These are phyloP conservation scores for Neurospora sp. DNA, from an alignment of 2,329 filamentous ascomycete genomes.

Conservation along the genomic window DNA sequence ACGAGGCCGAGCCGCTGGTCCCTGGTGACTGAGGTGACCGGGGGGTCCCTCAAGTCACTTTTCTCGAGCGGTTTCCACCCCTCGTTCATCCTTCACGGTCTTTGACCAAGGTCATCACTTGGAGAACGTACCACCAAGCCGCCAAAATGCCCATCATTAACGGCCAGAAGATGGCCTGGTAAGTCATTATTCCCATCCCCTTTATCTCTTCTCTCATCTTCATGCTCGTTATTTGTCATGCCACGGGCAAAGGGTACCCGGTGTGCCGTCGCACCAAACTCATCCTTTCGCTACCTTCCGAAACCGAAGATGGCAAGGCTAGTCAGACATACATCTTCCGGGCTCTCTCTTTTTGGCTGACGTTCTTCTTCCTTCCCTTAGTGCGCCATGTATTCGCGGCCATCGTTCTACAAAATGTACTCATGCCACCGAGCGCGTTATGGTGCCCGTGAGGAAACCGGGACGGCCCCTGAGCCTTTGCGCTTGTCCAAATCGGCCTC, in stretches of 20 bases:
- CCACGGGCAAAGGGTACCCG: neutral
- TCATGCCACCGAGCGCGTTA: slow-evolving; percentile 55
- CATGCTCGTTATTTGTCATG: neutral
- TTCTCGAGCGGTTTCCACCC: neutral
- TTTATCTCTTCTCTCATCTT: slow-evolving; percentile 5
- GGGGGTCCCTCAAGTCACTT: neutral
- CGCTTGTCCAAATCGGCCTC: slow-evolving; percentile 42
- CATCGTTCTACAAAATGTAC: slow-evolving; percentile 68
- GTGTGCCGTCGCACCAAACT: neutral
- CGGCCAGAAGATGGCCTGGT: slow-evolving; percentile 67
- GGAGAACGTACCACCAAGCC: neutral
- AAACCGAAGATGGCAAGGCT: neutral
- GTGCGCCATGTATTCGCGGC: slow-evolving; percentile 65
- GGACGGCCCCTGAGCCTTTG: slow-evolving; percentile 61
- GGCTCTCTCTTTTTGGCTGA: slow-evolving; percentile 9
- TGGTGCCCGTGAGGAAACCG: slow-evolving; percentile 62
- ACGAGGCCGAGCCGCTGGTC: neutral
- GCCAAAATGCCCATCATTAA: slow-evolving; percentile 56
- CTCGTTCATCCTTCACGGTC: neutral
- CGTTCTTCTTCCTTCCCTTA: slow-evolving; percentile 22
- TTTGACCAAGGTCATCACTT: neutral
- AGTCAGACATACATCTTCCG: neutral
- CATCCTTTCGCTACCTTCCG: neutral
- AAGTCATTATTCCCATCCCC: slow-evolving; percentile 25
- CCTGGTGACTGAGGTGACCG: neutral